phyloP scores from a whole-genome alignment of 371 early-diverging fungal species.

The Lichtheimia ramosa region DNA sequence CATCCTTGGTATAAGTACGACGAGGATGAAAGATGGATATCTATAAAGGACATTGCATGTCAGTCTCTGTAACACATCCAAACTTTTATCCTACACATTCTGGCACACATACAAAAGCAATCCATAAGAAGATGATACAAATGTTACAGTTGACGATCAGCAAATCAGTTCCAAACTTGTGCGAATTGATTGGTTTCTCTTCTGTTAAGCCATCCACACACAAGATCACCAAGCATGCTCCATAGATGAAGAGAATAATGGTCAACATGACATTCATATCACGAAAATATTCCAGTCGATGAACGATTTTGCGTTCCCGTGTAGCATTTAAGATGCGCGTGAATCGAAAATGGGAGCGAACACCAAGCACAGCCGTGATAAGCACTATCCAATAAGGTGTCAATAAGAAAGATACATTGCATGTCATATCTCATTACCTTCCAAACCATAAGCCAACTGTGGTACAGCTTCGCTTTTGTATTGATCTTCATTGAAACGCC shows the following conservation, averaged over 20 bases:
- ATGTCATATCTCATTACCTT: too few relatives aligned
- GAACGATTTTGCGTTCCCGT: conserved; percentile 17
- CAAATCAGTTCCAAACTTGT: conserved; percentile 38
- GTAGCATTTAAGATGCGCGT: conserved; percentile 18
- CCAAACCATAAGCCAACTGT: conserved; percentile 42
- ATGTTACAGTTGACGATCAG: conserved; percentile 39
- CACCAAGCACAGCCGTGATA: conserved; percentile 31
- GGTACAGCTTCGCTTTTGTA: conserved; percentile 38
- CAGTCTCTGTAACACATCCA: background rate
- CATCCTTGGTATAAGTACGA: conserved; percentile 5
- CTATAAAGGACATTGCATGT: conserved; percentile 12
- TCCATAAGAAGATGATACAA: conserved; percentile 28
- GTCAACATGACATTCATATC: conserved; percentile 52
- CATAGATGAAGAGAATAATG: conserved; percentile 25
- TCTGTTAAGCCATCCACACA: conserved; percentile 43
- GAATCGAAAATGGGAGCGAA: conserved; percentile 45
- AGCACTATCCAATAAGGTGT: conserved; percentile 20
- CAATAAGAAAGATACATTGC: too few relatives aligned
- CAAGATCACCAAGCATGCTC: conserved; percentile 28
- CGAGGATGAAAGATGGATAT: conserved; percentile 50
- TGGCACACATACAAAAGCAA: conserved; percentile 39
- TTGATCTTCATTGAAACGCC: conserved; percentile 27
- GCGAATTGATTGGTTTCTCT: conserved; percentile 21
- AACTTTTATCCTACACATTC: too few relatives aligned
- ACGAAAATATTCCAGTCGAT: conserved; percentile 47